A percentile compares a stretch with the other conserved stretches of the same genome.
phyloP scores from a whole-genome alignment of 305 asterid species.

The Lippia alba region DNA sequence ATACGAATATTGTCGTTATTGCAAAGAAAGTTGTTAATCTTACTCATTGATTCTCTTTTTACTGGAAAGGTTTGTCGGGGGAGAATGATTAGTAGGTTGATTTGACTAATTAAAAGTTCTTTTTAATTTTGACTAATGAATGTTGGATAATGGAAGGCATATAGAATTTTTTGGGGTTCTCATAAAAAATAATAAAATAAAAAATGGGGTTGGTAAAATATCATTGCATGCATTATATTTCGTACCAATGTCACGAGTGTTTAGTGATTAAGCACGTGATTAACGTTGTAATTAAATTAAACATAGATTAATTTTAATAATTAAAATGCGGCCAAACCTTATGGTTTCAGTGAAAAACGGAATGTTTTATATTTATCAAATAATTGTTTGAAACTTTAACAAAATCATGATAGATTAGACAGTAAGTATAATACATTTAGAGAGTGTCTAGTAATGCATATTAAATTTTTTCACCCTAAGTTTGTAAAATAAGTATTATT shows the following conservation, averaged over 20 bases:
- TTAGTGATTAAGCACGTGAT: conserved; percentile 14
- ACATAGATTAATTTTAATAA: no score
- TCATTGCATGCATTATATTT: neutral
- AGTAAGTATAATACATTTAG: no score
- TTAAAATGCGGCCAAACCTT: no score
- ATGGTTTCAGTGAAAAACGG: no score
- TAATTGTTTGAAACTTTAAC: no score
- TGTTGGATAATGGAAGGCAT: conserved; percentile 11
- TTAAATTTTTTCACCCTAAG: no score
- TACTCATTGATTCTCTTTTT: conserved; percentile 28
- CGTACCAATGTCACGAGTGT: neutral
- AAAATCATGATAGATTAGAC: no score
- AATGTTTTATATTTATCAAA: no score
- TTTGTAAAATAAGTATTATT: no score
- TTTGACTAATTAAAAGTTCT: conserved; percentile 33
- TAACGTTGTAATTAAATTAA: neutral
- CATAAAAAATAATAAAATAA: no score
- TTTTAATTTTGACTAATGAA: neutral
- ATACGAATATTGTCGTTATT: neutral
- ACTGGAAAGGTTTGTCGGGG: conserved; percentile 24
- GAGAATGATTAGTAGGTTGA: conserved; percentile 39
- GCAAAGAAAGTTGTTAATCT: conserved; percentile 7
- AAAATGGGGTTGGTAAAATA: neutral
- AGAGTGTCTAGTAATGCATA: no score
- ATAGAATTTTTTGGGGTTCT: neutral